phyloP scores from a whole-genome alignment of 768 basidiomycete genomes.

The Suillus tomentosus region DNA sequence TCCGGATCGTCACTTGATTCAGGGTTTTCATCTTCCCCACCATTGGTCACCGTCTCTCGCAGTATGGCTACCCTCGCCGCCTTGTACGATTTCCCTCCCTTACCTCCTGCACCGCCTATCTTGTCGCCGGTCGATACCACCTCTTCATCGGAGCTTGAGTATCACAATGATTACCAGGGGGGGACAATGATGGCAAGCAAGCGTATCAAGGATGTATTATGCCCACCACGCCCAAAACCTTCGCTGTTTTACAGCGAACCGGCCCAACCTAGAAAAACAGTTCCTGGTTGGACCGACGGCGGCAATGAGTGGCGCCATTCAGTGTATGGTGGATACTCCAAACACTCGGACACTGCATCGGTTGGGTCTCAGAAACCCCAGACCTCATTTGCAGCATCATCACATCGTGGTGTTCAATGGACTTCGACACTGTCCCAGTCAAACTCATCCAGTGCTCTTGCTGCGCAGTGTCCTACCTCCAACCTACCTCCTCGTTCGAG shows the following conservation, averaged over 20 bases:
- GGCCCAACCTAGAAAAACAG: slow-evolving; percentile 41
- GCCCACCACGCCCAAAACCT: slow-evolving; percentile 43
- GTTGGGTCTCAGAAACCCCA: slow-evolving; percentile 37
- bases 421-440: slow-evolving; percentile 34
- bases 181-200: slow-evolving; percentile 73
- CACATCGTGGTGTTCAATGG: slow-evolving; percentile 54
- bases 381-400: slow-evolving; percentile 50
- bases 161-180: slow-evolving; percentile 47
- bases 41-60: slow-evolving; percentile 22
- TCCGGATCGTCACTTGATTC: slow-evolving; percentile 42
- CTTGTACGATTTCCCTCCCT: slow-evolving; percentile 49
- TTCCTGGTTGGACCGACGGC: slow-evolving; percentile 73
- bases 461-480: slow-evolving; percentile 24
- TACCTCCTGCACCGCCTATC: slow-evolving; percentile 55
- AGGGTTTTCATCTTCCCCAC: slow-evolving; percentile 28
- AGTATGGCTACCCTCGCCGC: slow-evolving; percentile 42
- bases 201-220: slow-evolving; percentile 51
- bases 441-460: slow-evolving; percentile 29
- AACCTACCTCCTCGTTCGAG: slow-evolving; percentile 30
- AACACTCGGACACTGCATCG: slow-evolving; percentile 40
- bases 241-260: slow-evolving; percentile 30
- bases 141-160: slow-evolving; percentile 29
- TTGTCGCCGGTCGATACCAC: slow-evolving; percentile 23
- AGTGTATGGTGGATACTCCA: slow-evolving; percentile 52
- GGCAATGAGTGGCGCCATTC: slow-evolving; percentile 66